Percentiles rank a stretch among this genome's conserved stretches.
Evolutionary conservation across 2,329 filamentous ascomycete genomes (phyloP).

Genomic region (Ophiosphaerella herpotricha): DNA sequence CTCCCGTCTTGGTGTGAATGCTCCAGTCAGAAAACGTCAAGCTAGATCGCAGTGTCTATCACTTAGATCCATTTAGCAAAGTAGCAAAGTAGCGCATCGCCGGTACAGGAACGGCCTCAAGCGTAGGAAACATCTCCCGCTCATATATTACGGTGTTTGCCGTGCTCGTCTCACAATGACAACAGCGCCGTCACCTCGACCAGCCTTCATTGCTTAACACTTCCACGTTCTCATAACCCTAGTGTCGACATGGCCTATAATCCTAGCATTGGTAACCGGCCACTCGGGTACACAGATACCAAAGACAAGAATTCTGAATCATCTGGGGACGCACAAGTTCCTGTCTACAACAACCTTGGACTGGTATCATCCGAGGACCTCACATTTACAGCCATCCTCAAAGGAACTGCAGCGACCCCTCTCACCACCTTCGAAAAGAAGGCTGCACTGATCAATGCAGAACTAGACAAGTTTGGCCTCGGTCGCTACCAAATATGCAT

Average conservation of each 20-base stretch:
- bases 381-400: slow-evolving; percentile 31
- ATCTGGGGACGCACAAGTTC: slow-evolving; percentile 21
- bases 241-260: slow-evolving; percentile 8
- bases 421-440: slow-evolving; percentile 37
- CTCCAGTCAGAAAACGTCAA: slow-evolving; percentile 8
- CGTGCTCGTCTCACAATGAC: slow-evolving; percentile 1
- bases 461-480: slow-evolving; percentile 36
- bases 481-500: slow-evolving; percentile 37
- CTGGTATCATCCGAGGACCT: slow-evolving; percentile 26
- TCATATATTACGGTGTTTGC: slow-evolving; percentile 16
- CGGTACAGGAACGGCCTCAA: neutral
- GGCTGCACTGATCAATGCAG: slow-evolving; percentile 37
- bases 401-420: slow-evolving; percentile 30
- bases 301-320: slow-evolving; percentile 7
- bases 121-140: neutral
- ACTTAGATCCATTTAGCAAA: slow-evolving; percentile 18
- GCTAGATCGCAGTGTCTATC: slow-evolving; percentile 14
- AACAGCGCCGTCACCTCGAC: slow-evolving; percentile 3
- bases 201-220: neutral
- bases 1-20: slow-evolving; percentile 14
- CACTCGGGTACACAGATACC: slow-evolving; percentile 1
- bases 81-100: no score
- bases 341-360: slow-evolving; percentile 35
- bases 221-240: slow-evolving; percentile 11
- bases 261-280: neutral